These are phyloP conservation scores for Gossypium stocksii DNA, from an alignment of 345 rosid species.

Conservation along the genomic window DNA sequence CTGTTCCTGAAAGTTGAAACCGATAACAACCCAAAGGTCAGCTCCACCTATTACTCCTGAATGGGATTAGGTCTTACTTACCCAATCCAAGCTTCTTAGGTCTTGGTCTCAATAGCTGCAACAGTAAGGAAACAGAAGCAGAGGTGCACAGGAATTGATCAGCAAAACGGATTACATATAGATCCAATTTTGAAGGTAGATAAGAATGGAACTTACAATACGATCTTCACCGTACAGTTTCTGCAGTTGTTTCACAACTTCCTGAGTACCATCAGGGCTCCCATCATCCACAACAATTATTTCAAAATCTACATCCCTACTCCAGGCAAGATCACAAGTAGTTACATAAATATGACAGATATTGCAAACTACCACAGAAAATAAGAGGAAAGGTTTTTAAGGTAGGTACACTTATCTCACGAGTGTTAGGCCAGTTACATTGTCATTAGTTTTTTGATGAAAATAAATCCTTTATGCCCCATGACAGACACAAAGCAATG, in stretches of 20 bases:
- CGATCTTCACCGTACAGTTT: slow-evolving; percentile 73
- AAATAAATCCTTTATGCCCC: neutral
- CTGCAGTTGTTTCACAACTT: slow-evolving; percentile 76
- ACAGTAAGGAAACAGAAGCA: slow-evolving; percentile 20
- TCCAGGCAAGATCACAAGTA: neutral
- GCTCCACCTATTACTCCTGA: neutral
- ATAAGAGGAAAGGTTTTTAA: no score
- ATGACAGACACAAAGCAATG: neutral
- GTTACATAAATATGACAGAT: neutral
- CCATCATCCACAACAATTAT: slow-evolving; percentile 93
- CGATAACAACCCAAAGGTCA: slow-evolving; percentile 3
- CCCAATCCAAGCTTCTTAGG: slow-evolving; percentile 92
- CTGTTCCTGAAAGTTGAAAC: slow-evolving; percentile 57
- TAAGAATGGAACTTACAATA: slow-evolving; percentile 46
- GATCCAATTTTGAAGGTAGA: neutral
- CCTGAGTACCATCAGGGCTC: slow-evolving; percentile 97
- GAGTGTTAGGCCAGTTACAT: neutral
- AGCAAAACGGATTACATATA: neutral
- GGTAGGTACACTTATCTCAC: neutral
- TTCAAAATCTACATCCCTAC: slow-evolving; percentile 80
- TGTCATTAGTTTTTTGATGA: neutral
- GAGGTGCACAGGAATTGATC: neutral
- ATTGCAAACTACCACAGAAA: neutral
- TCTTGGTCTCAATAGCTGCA: slow-evolving; percentile 83
- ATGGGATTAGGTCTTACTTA: slow-evolving; percentile 19